Conservation (phyloP, 768 basidiomycete genomes). For the Amanita fuliginea region DNA sequence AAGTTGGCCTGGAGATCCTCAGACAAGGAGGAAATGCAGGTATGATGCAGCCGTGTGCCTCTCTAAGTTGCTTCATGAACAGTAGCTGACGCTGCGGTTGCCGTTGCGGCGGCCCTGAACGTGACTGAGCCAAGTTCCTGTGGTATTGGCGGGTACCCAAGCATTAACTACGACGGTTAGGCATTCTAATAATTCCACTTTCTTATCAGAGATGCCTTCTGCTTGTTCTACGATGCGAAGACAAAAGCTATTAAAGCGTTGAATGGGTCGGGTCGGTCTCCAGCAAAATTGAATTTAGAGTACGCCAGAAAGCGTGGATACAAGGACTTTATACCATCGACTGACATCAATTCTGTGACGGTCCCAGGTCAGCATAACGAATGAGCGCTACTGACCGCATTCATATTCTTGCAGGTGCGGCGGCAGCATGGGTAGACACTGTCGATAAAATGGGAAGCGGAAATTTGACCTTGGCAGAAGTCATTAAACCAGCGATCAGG, state of each 20-base stretch:
- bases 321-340: constrained; percentile 61
- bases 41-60: constrained; percentile 17
- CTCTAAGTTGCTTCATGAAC: neutral
- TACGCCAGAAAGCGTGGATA: constrained; percentile 63
- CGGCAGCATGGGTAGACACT: constrained; percentile 92
- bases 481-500: constrained; percentile 81
- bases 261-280: constrained; percentile 89
- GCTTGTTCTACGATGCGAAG: constrained; percentile 82
- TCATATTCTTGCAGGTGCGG: constrained; percentile 47
- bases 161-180: constrained; percentile 10
- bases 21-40: constrained; percentile 94
- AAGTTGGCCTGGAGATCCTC: constrained; percentile 87
- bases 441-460: constrained; percentile 76
- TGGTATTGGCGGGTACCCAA: constrained; percentile 77
- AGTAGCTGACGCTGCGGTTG: constrained; percentile 88
- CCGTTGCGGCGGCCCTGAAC: constrained; percentile 85
- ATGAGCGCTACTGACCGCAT: neutral
- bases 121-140: constrained; percentile 82
- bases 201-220: constrained; percentile 68
- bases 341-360: constrained; percentile 85
- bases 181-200: constrained; percentile 10
- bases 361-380: constrained; percentile 45
- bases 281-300: constrained; percentile 67
- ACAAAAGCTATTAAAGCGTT: constrained; percentile 76
- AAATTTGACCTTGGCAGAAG: constrained; percentile 46